A percentile compares a stretch with the other conserved stretches of the same genome.
Conservation (phyloP, 306 rosid species). For the Mucuna pruriens region DNA sequence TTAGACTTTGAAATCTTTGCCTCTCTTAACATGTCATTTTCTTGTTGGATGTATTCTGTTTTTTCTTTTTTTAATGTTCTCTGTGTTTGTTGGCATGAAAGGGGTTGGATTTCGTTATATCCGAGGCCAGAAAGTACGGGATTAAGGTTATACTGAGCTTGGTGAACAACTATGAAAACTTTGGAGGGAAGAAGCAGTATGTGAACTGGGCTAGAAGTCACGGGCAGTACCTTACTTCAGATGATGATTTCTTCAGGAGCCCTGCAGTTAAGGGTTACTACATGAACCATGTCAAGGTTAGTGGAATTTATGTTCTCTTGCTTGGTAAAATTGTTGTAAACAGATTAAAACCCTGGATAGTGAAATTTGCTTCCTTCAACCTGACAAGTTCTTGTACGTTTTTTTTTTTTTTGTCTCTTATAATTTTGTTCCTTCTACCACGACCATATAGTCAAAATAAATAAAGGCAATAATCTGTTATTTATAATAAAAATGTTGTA, state of each 20-base stretch:
- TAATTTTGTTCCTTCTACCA: not conserved
- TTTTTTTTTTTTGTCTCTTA: not conserved
- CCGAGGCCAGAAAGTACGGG: slow-evolving; percentile 83
- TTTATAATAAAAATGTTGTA: not conserved
- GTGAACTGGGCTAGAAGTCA: slow-evolving; percentile 91
- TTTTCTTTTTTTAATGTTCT: slow-evolving; percentile 19
- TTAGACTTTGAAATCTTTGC: slow-evolving; percentile 18
- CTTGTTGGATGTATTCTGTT: not conserved
- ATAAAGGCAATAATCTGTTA: not conserved
- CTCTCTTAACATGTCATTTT: not conserved
- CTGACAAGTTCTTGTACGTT: not conserved
- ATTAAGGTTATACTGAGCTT: slow-evolving; percentile 90
- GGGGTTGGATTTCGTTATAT: slow-evolving; percentile 88
- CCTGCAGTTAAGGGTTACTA: slow-evolving; percentile 76
- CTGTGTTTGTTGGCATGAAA: slow-evolving; percentile 41
- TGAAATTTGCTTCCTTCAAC: slow-evolving; percentile 11
- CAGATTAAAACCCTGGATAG: not conserved
- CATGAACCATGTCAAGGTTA: slow-evolving; percentile 78
- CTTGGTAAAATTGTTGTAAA: slow-evolving; percentile 1
- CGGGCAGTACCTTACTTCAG: slow-evolving; percentile 78
- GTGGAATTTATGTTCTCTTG: slow-evolving; percentile 13
- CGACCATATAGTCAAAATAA: not conserved
- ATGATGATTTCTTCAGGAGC: slow-evolving; percentile 87
- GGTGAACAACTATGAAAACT: slow-evolving; percentile 87
- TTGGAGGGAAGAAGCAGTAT: slow-evolving; percentile 95